phyloP scores from a whole-genome alignment of 192 early-diverging fungal species.

The Spizellomyces punctatus region DNA sequence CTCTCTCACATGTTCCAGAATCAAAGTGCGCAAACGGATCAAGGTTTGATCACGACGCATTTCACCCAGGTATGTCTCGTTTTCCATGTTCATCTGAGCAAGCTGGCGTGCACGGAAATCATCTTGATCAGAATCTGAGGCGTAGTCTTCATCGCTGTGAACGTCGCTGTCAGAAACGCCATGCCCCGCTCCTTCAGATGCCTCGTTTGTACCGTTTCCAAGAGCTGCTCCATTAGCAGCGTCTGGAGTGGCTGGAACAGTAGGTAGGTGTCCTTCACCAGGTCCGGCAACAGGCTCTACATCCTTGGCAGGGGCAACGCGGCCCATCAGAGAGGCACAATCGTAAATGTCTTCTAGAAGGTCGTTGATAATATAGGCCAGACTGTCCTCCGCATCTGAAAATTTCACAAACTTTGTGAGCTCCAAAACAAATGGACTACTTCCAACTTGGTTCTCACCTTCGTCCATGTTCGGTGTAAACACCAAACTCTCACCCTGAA shows the following conservation, averaged over 20 bases:
- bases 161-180: neutral
- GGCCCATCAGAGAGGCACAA: constrained; percentile 56
- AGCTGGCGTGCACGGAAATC: constrained; percentile 21
- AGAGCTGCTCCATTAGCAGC: constrained; percentile 17
- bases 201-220: neutral
- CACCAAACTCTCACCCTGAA: constrained; percentile 54
- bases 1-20: constrained; percentile 42
- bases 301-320: constrained; percentile 44
- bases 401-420: constrained; percentile 4
- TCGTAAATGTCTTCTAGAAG: constrained; percentile 63
- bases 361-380: constrained; percentile 49
- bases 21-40: constrained; percentile 35
- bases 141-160: constrained; percentile 16
- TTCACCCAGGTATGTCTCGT: constrained; percentile 60
- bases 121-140: constrained; percentile 34
- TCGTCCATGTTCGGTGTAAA: constrained; percentile 68
- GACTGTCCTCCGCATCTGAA: constrained; percentile 46
- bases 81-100: constrained; percentile 45
- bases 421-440: constrained; percentile 21
- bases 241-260: constrained; percentile 17
- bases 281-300: neutral
- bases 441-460: constrained; percentile 25
- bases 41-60: constrained; percentile 56
- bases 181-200: neutral
- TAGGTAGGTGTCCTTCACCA: neutral